Evolutionary conservation across 257 asterid species (phyloP).

Genomic region (Solanum pinnatisectum): DNA sequence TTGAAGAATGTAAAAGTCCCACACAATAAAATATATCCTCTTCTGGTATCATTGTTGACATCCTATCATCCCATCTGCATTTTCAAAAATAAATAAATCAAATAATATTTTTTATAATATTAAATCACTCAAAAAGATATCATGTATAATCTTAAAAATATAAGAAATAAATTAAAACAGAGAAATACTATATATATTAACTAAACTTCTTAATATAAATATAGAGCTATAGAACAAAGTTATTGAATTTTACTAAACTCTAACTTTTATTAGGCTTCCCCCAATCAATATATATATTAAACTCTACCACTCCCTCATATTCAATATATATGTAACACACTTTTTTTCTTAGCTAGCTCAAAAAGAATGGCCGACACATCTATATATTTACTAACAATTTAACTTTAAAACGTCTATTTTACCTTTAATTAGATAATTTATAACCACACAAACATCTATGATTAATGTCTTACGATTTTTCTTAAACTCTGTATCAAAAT

Average conservation of each 20-base stretch:
- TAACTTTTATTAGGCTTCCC: neutral
- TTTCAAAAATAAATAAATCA: neutral
- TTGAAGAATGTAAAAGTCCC: constrained; percentile 27
- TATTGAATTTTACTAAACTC: neutral
- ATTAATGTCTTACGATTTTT: neutral
- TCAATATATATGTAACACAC: neutral
- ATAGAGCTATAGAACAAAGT: neutral
- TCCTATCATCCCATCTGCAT: constrained; percentile 30
- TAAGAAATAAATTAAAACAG: too few species aligned
- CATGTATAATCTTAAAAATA: too few species aligned
- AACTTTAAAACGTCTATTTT: neutral
- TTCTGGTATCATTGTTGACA: constrained; percentile 43
- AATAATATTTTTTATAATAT: too few species aligned
- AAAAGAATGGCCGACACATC: neutral
- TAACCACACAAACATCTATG: neutral
- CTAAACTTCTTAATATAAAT: neutral
- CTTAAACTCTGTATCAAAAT: neutral
- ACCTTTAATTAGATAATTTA: neutral
- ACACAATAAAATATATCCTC: constrained; percentile 37
- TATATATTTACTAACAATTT: neutral
- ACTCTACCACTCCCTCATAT: neutral
- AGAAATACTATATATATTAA: neutral
- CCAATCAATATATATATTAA: neutral
- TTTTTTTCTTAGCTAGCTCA: too few species aligned
- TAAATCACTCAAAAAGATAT: neutral